Conservation (phyloP, 305 asterid genomes). For the Vinca major region DNA sequence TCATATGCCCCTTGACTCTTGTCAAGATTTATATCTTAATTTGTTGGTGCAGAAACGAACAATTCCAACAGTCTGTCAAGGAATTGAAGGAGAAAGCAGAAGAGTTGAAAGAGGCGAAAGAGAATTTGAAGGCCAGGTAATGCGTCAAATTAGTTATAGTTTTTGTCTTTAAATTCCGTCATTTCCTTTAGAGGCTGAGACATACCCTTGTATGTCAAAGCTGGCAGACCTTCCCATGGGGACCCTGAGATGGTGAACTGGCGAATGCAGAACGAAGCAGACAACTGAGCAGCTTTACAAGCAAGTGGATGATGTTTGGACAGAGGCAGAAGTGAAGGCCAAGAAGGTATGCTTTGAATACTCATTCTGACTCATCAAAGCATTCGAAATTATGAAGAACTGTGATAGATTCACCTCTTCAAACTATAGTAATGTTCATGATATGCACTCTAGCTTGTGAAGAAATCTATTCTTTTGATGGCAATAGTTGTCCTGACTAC, state of each 20-base stretch:
- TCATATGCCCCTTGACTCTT: background rate
- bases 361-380: background rate
- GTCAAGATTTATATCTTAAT: conserved; percentile 2
- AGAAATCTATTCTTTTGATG: background rate
- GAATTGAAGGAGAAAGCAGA: conserved; percentile 74
- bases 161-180: conserved; percentile 8
- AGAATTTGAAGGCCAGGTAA: conserved; percentile 73
- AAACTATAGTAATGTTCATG: background rate
- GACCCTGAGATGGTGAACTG: conserved; percentile 92
- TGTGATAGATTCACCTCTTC: background rate
- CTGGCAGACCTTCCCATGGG: conserved; percentile 79
- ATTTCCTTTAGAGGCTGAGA: conserved; percentile 59
- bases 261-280: conserved; percentile 99
- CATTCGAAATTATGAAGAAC: background rate
- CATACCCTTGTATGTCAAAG: conserved; percentile 98
- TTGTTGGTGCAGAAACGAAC: conserved; percentile 46
- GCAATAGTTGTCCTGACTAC: background rate
- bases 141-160: conserved; percentile 17
- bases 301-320: conserved; percentile 83
- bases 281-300: conserved; percentile 87
- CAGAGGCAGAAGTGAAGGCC: conserved; percentile 81
- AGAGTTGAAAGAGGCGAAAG: conserved; percentile 56
- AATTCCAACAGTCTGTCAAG: conserved; percentile 61
- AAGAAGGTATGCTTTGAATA: conserved; percentile 48
- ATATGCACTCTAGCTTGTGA: background rate